Evolutionary conservation across 305 asterid genomes (phyloP).

Genomic region (Solanum hybrid): DNA sequence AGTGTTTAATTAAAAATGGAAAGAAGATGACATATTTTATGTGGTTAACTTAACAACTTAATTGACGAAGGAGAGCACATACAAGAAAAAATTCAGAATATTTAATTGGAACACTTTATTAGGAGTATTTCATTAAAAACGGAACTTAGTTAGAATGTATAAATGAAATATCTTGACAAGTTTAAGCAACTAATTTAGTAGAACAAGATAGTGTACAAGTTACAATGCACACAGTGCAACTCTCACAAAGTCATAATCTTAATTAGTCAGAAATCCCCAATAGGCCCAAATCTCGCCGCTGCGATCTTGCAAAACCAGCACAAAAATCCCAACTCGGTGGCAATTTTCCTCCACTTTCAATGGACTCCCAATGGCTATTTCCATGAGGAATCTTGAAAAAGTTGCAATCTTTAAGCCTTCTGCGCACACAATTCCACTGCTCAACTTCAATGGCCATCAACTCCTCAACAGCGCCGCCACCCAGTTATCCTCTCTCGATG

Average conservation of each 20-base stretch:
- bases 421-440: not conserved
- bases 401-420: not conserved
- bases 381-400: constrained; percentile 6
- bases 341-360: not conserved
- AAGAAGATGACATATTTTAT: too few relatives aligned
- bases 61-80: not conserved
- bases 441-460: constrained; percentile 14
- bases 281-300: not conserved
- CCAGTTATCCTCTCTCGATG: not conserved
- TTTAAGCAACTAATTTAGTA: too few relatives aligned
- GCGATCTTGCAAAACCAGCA: not conserved
- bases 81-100: not conserved
- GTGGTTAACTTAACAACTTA: too few relatives aligned
- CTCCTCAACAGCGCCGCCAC: constrained; percentile 14
- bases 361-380: not conserved
- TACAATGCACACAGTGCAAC: not conserved
- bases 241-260: not conserved
- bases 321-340: not conserved
- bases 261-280: not conserved
- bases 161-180: not conserved
- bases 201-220: not conserved
- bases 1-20: too few relatives aligned
- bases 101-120: not conserved
- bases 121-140: not conserved
- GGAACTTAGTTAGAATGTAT: not conserved